These are phyloP conservation scores for Purpureocillium takamizusanense DNA, from an alignment of 2,329 filamentous ascomycete genomes.

Conservation along the genomic window DNA sequence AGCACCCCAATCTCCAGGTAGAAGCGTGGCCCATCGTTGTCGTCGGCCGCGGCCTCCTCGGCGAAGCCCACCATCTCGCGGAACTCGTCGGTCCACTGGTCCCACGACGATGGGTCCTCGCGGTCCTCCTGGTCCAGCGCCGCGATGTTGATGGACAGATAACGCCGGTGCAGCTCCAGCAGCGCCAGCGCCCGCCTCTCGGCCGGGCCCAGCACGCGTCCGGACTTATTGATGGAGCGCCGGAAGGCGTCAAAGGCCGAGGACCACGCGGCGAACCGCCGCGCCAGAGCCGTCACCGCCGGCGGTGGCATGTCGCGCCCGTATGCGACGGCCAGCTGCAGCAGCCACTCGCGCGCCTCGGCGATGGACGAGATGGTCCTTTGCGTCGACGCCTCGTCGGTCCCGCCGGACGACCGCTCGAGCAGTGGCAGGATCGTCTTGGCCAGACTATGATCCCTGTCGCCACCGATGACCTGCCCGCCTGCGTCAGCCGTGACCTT, in stretches of 20 bases:
- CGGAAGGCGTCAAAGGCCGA: constrained; percentile 3
- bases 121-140: constrained; percentile 1
- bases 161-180: constrained; percentile 3
- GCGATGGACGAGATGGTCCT: constrained; percentile 1
- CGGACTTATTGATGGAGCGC: background rate
- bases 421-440: constrained; percentile 3
- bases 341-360: constrained; percentile 3
- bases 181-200: constrained; percentile 3
- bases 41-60: background rate
- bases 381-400: background rate
- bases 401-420: background rate
- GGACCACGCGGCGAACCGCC: constrained; percentile 1
- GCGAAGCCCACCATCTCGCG: constrained; percentile 4
- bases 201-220: background rate
- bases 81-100: constrained; percentile 3
- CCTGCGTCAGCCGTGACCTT: too few species aligned
- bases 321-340: constrained; percentile 2
- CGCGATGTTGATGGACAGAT: constrained; percentile 4
- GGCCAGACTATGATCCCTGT: constrained; percentile 3
- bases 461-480: constrained; percentile 2
- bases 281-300: background rate
- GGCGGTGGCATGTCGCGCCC: constrained; percentile 1
- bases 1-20: constrained; percentile 4
- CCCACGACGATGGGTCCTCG: constrained; percentile 4
- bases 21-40: background rate